Evolutionary conservation across 2,329 filamentous ascomycete genomes (phyloP).

Genomic region (Fusarium scirpi): DNA sequence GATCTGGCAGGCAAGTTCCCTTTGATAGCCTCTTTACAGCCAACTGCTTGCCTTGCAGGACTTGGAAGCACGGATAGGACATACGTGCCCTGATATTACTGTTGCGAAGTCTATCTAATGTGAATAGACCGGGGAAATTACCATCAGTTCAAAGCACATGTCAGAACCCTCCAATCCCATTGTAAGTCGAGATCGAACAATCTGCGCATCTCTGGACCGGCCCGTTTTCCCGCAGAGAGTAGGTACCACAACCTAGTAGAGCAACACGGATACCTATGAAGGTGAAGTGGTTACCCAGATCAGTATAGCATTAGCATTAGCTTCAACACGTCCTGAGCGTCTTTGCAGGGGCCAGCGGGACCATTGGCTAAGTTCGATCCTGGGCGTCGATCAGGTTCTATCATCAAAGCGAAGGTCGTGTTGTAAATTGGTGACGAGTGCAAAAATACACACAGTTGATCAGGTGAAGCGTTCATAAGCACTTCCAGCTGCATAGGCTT

Average conservation of each 20-base stretch:
- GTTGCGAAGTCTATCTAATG: not conserved
- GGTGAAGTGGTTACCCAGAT: not conserved
- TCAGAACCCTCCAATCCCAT: not conserved
- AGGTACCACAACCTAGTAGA: not conserved
- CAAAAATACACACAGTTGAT: not conserved
- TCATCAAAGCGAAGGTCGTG: constrained; percentile 1
- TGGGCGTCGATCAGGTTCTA: constrained; percentile 26
- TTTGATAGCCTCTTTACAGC: constrained; percentile 1
- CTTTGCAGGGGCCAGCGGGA: constrained; percentile 7
- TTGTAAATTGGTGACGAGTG: not conserved
- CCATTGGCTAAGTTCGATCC: constrained; percentile 14
- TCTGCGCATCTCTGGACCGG: not conserved
- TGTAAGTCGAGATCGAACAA: not conserved
- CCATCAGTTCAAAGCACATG: not conserved
- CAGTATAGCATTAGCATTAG: constrained; percentile 2
- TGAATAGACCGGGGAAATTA: not conserved
- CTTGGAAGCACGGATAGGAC: not conserved
- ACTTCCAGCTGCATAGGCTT: not conserved
- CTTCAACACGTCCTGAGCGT: not conserved
- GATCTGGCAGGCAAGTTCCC: not conserved
- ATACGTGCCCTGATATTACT: not conserved
- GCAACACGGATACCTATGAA: not conserved
- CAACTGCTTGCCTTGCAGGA: not conserved
- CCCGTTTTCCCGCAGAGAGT: constrained; percentile 14
- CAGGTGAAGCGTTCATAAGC: not conserved